Percentiles rank a stretch among this genome's conserved stretches.
These are phyloP conservation scores for Actinomortierella ambigua DNA, from an alignment of 371 early-diverging fungal genomes.

Conservation along the genomic window DNA sequence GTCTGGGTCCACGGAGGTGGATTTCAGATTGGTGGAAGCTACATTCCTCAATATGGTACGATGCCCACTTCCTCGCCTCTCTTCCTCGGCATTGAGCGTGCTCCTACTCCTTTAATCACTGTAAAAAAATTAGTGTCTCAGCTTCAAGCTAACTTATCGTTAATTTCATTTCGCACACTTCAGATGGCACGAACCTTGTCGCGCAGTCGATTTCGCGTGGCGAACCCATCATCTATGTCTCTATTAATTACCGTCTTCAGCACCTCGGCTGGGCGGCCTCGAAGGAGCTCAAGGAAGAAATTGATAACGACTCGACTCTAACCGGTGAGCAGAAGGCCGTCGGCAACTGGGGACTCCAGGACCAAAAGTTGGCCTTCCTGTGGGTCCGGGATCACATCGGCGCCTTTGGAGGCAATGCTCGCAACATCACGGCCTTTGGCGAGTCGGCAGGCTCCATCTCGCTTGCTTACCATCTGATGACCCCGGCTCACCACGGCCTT, in stretches of 20 bases:
- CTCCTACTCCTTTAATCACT: too few species aligned
- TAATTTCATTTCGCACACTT: not conserved
- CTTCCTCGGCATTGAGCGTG: too few species aligned
- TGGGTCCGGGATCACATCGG: slow-evolving; percentile 54
- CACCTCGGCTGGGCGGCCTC: slow-evolving; percentile 29
- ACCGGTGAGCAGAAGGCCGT: slow-evolving; percentile 1
- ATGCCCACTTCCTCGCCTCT: too few species aligned
- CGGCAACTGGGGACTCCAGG: slow-evolving; percentile 50
- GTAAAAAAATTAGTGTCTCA: too few species aligned
- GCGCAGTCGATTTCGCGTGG: slow-evolving; percentile 24
- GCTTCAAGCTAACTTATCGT: too few species aligned
- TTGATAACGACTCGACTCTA: not conserved
- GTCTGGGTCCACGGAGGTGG: slow-evolving; percentile 42
- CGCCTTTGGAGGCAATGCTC: slow-evolving; percentile 55
- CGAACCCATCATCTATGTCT: slow-evolving; percentile 45
- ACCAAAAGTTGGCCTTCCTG: slow-evolving; percentile 49
- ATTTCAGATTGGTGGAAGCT: slow-evolving; percentile 17
- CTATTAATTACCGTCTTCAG: slow-evolving; percentile 44
- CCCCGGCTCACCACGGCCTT: slow-evolving; percentile 25
- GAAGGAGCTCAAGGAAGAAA: slow-evolving; percentile 24
- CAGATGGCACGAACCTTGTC: slow-evolving; percentile 40
- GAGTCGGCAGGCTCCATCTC: slow-evolving; percentile 54
- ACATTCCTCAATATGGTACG: slow-evolving; percentile 7
- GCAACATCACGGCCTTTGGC: slow-evolving; percentile 49
- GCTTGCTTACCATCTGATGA: slow-evolving; percentile 22